Evolutionary conservation across 768 basidiomycete species (phyloP).

Genomic region (Hygrocybe punicea): DNA sequence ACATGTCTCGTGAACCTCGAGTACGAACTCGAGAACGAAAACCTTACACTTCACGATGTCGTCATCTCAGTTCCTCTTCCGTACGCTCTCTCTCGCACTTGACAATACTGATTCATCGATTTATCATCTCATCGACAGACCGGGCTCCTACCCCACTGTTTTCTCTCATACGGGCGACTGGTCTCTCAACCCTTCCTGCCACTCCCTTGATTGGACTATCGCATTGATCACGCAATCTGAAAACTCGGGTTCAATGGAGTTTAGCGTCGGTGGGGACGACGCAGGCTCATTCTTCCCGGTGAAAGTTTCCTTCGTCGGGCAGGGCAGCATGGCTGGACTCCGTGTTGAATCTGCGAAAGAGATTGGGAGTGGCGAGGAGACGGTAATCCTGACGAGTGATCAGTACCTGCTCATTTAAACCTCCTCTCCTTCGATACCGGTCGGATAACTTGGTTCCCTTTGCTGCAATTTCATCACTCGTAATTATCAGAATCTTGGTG

Average conservation of each 20-base stretch:
- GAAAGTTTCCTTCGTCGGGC: conserved; percentile 71
- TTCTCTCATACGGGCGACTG: conserved; percentile 74
- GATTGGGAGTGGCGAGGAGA: conserved; percentile 41
- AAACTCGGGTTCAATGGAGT: conserved; percentile 84
- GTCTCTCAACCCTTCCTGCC: conserved; percentile 74
- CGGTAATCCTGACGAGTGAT: conserved; percentile 46
- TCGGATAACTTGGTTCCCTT: not conserved
- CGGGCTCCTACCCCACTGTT: conserved; percentile 83
- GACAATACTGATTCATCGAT: conserved; percentile 3
- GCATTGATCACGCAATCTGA: conserved; percentile 62
- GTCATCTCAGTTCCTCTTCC: conserved; percentile 91
- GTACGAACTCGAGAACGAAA: conserved; percentile 90
- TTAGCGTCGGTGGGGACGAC: conserved; percentile 84
- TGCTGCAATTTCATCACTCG: no score
- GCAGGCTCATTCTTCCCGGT: conserved; percentile 89
- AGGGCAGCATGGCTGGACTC: conserved; percentile 79
- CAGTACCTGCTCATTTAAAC: conserved; percentile 55
- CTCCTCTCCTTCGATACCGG: not conserved
- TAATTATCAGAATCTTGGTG: no score
- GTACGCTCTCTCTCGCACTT: conserved; percentile 44
- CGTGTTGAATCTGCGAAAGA: conserved; percentile 56
- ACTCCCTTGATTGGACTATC: conserved; percentile 84
- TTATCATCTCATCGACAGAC: conserved; percentile 32
- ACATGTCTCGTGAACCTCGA: conserved; percentile 94
- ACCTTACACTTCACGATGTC: conserved; percentile 76